Evolutionary conservation across 2,329 filamentous ascomycete genomes (phyloP).

Genomic region (Exophiala alcalophila): DNA sequence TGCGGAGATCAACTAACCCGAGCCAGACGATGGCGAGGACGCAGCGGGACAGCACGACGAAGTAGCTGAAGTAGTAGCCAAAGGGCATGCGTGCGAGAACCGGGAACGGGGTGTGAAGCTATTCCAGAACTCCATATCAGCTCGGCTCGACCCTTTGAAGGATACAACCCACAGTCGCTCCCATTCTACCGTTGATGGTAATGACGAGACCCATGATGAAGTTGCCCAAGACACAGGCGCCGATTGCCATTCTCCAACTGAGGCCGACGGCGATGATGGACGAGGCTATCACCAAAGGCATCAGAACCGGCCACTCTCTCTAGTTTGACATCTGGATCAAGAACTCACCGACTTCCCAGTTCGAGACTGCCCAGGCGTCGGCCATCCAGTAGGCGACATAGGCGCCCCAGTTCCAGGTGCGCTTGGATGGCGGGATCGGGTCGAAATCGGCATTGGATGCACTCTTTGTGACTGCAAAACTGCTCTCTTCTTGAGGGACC

Average conservation of each 20-base stretch:
- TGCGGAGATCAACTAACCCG: slow-evolving; percentile 42
- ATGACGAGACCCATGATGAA: slow-evolving; percentile 57
- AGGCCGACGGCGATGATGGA: slow-evolving; percentile 54
- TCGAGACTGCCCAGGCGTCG: slow-evolving; percentile 31
- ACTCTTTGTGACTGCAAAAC: slow-evolving; percentile 21
- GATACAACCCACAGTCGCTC: slow-evolving; percentile 34
- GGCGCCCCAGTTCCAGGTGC: slow-evolving; percentile 43
- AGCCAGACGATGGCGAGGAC: slow-evolving; percentile 58
- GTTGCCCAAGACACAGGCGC: slow-evolving; percentile 36
- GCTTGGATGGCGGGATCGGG: slow-evolving; percentile 40
- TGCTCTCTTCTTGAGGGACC: slow-evolving; percentile 27
- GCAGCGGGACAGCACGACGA: slow-evolving; percentile 53
- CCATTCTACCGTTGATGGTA: slow-evolving; percentile 57
- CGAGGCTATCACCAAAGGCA: slow-evolving; percentile 26
- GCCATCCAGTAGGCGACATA: slow-evolving; percentile 48
- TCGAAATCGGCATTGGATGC: slow-evolving; percentile 30
- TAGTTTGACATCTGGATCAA: not conserved
- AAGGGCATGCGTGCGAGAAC: slow-evolving; percentile 56
- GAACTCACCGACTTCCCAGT: slow-evolving; percentile 27
- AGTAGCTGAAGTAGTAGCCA: slow-evolving; percentile 57
- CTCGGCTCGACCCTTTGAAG: slow-evolving; percentile 6
- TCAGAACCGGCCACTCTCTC: slow-evolving; percentile 14
- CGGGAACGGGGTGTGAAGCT: slow-evolving; percentile 52
- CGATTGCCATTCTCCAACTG: slow-evolving; percentile 44
- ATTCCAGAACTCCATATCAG: slow-evolving; percentile 38